These are phyloP conservation scores for Kwoniella dendrophila DNA, from an alignment of 768 basidiomycete genomes.

Conservation along the genomic window DNA sequence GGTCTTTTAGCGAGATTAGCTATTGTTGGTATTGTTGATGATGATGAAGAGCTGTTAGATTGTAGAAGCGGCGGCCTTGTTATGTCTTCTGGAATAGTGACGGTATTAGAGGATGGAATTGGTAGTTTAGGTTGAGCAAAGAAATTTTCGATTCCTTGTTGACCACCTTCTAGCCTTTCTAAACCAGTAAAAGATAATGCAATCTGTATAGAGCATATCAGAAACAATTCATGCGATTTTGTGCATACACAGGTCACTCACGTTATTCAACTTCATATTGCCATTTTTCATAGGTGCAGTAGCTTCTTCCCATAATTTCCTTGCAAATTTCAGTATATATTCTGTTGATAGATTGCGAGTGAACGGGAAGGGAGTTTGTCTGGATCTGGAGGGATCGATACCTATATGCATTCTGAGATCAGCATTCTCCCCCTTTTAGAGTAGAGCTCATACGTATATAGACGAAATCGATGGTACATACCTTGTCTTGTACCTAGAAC, in stretches of 20 bases:
- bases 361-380: conserved; percentile 87
- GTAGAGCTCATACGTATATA: too few relatives aligned
- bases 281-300: conserved; percentile 61
- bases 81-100: not conserved
- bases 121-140: conserved; percentile 59
- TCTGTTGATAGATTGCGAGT: conserved; percentile 73
- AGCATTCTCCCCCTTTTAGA: not conserved
- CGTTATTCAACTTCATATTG: conserved; percentile 68
- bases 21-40: conserved; percentile 1
- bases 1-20: conserved; percentile 7
- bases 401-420: conserved; percentile 57
- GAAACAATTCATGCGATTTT: not conserved
- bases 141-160: conserved; percentile 85
- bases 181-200: conserved; percentile 49
- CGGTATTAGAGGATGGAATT: too few relatives aligned
- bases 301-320: conserved; percentile 84
- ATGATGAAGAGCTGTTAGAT: not conserved
- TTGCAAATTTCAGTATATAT: conserved; percentile 71
- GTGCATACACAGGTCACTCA: conserved; percentile 52
- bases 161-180: conserved; percentile 62
- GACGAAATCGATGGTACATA: not conserved
- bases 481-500: conserved; percentile 67
- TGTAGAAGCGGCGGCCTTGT: not conserved
- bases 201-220: conserved; percentile 29
- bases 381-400: conserved; percentile 69